These are phyloP conservation scores for Leccinellum albellum DNA, from an alignment of 768 basidiomycete species.

Conservation along the genomic window DNA sequence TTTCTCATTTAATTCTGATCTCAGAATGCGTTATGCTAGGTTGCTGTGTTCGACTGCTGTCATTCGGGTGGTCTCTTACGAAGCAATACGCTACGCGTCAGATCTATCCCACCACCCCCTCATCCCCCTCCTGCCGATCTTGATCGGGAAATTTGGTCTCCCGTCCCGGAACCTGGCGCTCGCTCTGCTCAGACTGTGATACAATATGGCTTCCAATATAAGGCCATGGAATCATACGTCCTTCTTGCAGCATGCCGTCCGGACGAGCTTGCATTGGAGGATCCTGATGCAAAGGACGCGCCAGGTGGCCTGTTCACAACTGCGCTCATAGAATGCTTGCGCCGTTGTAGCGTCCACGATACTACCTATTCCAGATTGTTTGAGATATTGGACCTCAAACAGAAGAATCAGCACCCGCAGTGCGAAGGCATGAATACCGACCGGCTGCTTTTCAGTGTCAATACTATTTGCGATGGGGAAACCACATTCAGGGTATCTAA, in stretches of 20 bases:
- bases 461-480: conserved; percentile 9
- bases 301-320: conserved; percentile 19
- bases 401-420: conserved; percentile 11
- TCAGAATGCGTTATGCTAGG: neutral
- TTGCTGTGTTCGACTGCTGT: conserved; percentile 20
- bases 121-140: conserved; percentile 14
- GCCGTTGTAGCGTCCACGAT: conserved; percentile 4
- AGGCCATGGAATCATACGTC: conserved; percentile 18
- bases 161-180: neutral
- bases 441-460: conserved; percentile 19
- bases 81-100: neutral
- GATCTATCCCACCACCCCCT: conserved; percentile 10
- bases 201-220: conserved; percentile 13
- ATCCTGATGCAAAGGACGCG: conserved; percentile 1
- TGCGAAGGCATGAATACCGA: conserved; percentile 17
- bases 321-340: conserved; percentile 15
- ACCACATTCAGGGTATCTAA: conserved; percentile 15
- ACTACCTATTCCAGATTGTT: conserved; percentile 13
- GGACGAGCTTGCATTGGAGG: conserved; percentile 10
- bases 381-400: conserved; percentile 10
- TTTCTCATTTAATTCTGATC: neutral
- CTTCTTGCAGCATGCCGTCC: conserved; percentile 22
- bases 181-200: conserved; percentile 8
- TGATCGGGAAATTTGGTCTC: conserved; percentile 5
- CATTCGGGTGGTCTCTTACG: conserved; percentile 20